Conservation (phyloP, 495 filamentous ascomycete species). For the Articulospora tetracladia region DNA sequence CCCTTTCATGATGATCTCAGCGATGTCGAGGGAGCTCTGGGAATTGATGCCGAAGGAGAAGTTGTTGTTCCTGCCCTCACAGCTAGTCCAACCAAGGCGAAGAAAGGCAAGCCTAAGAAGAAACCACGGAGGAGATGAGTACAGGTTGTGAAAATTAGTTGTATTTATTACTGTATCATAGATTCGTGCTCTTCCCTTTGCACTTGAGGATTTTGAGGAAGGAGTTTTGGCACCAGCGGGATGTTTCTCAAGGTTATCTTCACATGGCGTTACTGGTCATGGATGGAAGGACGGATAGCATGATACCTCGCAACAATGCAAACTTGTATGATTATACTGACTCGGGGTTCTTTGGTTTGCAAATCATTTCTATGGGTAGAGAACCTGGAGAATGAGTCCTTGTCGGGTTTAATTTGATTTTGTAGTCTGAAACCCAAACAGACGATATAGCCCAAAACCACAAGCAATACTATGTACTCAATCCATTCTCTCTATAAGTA, state of each 20-base stretch:
- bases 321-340: neutral
- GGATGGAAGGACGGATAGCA: neutral
- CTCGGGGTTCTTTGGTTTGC: neutral
- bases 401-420: too few species aligned
- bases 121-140: conserved; percentile 8
- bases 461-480: too few species aligned
- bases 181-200: neutral
- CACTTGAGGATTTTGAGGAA: neutral
- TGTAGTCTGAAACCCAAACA: too few species aligned
- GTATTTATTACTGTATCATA: conserved; percentile 24
- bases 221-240: conserved; percentile 1
- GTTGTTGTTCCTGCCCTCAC: neutral
- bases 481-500: too few species aligned
- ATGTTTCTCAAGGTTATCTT: neutral
- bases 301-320: neutral
- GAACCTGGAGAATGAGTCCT: too few species aligned
- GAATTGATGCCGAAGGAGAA: conserved; percentile 31
- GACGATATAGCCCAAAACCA: too few species aligned
- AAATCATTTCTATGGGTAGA: neutral
- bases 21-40: conserved; percentile 78
- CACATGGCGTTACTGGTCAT: neutral
- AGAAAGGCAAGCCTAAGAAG: conserved; percentile 27
- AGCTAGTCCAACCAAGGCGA: conserved; percentile 13
- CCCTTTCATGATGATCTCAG: conserved; percentile 72
- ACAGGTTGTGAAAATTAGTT: neutral